phyloP scores from a whole-genome alignment of 805 yeast genomes.

The Lipomyces sp. region DNA sequence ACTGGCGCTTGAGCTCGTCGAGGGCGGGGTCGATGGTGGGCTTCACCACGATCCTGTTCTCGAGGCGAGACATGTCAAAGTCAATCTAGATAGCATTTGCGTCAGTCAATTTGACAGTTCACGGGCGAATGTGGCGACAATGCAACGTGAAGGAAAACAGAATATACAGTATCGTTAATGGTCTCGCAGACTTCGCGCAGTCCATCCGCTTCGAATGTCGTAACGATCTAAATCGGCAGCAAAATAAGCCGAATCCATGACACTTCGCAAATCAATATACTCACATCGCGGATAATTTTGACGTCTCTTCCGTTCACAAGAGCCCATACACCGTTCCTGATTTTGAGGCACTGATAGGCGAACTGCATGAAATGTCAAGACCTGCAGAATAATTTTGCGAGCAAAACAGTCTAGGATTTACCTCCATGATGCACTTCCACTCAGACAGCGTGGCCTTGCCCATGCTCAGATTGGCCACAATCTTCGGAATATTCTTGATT shows the following conservation, averaged over 20 bases:
- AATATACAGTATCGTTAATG: constrained; percentile 31
- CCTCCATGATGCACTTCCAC: constrained; percentile 38
- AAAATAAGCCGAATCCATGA: too few relatives aligned
- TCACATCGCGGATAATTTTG: constrained; percentile 1
- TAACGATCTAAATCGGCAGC: constrained; percentile 22
- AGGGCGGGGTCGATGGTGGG: constrained; percentile 37
- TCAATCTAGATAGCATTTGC: constrained; percentile 36
- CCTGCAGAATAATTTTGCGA: too few relatives aligned
- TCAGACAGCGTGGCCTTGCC: constrained; percentile 34
- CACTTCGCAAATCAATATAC: not conserved
- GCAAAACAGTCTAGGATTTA: too few relatives aligned
- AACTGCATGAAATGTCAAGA: constrained; percentile 11
- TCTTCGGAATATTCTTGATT: constrained; percentile 36
- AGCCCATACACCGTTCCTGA: constrained; percentile 1
- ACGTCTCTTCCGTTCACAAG: not conserved
- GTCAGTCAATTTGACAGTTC: too few relatives aligned
- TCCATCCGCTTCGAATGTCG: constrained; percentile 13
- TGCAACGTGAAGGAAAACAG: not conserved
- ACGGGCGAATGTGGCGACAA: too few relatives aligned
- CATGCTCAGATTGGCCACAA: constrained; percentile 29
- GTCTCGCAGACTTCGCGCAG: constrained; percentile 25
- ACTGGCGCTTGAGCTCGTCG: constrained; percentile 34
- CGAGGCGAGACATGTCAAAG: constrained; percentile 39
- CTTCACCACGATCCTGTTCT: constrained; percentile 34
- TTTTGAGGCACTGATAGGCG: constrained; percentile 1